These are phyloP conservation scores for Alternaria rosae DNA, from an alignment of 2,329 filamentous ascomycete genomes.

Conservation along the genomic window DNA sequence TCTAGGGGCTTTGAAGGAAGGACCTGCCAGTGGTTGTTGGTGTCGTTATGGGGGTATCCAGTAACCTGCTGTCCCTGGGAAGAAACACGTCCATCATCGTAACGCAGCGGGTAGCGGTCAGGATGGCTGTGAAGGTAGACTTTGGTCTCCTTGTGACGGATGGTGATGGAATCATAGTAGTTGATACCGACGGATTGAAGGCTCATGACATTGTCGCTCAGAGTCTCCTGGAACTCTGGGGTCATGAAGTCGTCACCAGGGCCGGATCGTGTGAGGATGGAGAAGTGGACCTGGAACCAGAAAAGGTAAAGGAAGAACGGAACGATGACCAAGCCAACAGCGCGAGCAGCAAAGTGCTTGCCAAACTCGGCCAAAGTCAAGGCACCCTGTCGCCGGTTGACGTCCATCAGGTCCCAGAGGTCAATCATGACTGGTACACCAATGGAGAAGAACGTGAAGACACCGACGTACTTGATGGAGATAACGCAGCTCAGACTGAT, in stretches of 20 bases:
- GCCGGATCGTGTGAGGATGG: conserved; percentile 84
- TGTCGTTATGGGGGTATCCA: conserved; percentile 97
- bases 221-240: conserved; percentile 95
- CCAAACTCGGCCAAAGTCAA: conserved; percentile 79
- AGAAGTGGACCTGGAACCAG: conserved; percentile 99
- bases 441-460: conserved; percentile 96
- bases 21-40: conserved; percentile 98
- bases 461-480: conserved; percentile 96
- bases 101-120: conserved; percentile 88
- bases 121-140: conserved; percentile 93
- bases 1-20: conserved; percentile 66
- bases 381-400: conserved; percentile 84
- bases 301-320: conserved; percentile 98
- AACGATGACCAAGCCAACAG: conserved; percentile 84
- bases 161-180: conserved; percentile 86
- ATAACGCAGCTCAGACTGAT: conserved; percentile 97
- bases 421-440: conserved; percentile 93
- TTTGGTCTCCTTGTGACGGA: conserved; percentile 97
- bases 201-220: conserved; percentile 93
- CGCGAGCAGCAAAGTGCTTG: conserved; percentile 88
- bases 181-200: conserved; percentile 85
- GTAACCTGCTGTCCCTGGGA: conserved; percentile 98
- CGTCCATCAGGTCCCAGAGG: conserved; percentile 90
- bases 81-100: conserved; percentile 96
- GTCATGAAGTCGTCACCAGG: conserved; percentile 99